Evolutionary conservation across 495 filamentous ascomycete genomes (phyloP), one percentile per base, ranked within the genome.

Genomic region (Astrothelium subdiscretum): DNA sequence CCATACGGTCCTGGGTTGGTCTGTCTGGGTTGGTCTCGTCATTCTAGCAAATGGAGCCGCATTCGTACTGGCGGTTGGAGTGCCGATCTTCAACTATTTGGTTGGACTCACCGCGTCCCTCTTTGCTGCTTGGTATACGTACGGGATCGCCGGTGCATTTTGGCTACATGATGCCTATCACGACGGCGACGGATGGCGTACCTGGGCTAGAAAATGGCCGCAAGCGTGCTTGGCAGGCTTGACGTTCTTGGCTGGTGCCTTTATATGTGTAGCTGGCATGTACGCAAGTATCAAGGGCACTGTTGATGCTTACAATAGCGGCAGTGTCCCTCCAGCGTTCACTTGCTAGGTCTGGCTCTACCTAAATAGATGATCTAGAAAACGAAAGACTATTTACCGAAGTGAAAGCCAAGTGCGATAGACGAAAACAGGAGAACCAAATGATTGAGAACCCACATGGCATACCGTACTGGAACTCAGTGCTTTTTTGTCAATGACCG

Each of bases 61-160:
- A 0, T 83, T 81, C 62, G 67, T 82, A 2, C 73, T 83, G 27
- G 74, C 80, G 0, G 78, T 81, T 32, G 77, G 78, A 4, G 73
- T 83, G 31, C 80, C 80, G 24, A 81, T 81, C 59, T 82, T 82
- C 73, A 76, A 78, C 27, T 81, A 80, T 15, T 62, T 81, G 57
- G 76, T 82, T 10, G 75, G 79, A 2, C 77, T 79, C 32, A 75
- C 76, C 2, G 78, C 75, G 12, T 69, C 63, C 32, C 63, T 78
- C 4, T 77, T 76, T 52, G 76, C 76, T n/a, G 61, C 61, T 13
- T 73, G 71, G 71, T 73, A 69, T 59, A 73, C 69, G 8, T 70
- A 70, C 59, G 69, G 68, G 11, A 65, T 71, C 40, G 71, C 71
- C 18, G 71, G 71, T 35, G 67, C 68, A 24, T 73, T 73, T 48